These are phyloP conservation scores for Tulasnella sp. DNA, from an alignment of 768 basidiomycete species.

Conservation along the genomic window DNA sequence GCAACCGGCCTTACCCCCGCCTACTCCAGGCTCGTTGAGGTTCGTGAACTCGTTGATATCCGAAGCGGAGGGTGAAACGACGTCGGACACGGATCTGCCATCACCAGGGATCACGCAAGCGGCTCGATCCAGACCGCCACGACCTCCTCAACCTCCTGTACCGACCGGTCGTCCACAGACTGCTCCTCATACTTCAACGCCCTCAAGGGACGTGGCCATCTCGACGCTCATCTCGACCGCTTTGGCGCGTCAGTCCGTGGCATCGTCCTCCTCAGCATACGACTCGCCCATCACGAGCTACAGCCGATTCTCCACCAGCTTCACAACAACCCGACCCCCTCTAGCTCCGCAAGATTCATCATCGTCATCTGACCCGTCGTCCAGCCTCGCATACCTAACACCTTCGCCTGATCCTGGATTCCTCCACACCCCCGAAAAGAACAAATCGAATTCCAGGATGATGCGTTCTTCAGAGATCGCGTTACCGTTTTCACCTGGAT, in stretches of 20 bases:
- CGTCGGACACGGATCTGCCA: background rate
- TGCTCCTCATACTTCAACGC: background rate
- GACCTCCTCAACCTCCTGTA: constrained; percentile 1
- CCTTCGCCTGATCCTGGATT: too few relatives aligned
- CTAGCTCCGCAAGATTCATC: background rate
- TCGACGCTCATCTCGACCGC: background rate
- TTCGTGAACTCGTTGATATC: background rate
- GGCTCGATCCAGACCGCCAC: background rate
- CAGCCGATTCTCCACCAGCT: background rate
- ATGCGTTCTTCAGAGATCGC: background rate
- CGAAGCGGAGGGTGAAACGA: background rate
- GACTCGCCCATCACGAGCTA: background rate
- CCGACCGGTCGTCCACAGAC: background rate
- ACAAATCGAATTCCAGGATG: too few relatives aligned
- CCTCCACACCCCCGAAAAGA: too few relatives aligned
- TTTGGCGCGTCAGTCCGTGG: background rate
- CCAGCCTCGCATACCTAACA: background rate
- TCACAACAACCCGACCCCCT: background rate
- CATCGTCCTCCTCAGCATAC: background rate
- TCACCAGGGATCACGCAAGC: background rate
- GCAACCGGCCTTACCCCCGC: background rate
- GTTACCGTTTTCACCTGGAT: constrained; percentile 6
- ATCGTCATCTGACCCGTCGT: background rate
- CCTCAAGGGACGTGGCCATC: background rate
- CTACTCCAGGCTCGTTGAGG: background rate